Evolutionary conservation across 192 early-diverging fungal species (phyloP).

Genomic region (Backusella tarrabulga): DNA sequence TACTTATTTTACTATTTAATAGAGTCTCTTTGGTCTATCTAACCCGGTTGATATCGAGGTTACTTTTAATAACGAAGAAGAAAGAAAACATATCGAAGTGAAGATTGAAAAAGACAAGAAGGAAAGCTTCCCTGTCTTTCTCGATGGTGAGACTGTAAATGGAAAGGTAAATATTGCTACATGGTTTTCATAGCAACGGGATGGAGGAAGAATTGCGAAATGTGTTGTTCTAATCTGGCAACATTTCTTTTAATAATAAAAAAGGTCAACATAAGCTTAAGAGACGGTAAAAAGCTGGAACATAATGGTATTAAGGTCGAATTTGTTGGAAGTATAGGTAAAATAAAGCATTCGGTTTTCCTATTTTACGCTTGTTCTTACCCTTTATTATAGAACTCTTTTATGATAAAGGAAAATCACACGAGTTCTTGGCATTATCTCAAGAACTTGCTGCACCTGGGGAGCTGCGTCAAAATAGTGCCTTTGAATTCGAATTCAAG

Average conservation of each 20-base stretch:
- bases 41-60: conserved; percentile 86
- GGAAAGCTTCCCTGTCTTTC: conserved; percentile 88
- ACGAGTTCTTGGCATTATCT: conserved; percentile 88
- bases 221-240: neutral
- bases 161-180: conserved; percentile 71
- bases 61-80: conserved; percentile 76
- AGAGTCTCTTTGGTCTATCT: conserved; percentile 77
- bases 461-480: conserved; percentile 74
- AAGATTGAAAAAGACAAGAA: conserved; percentile 89
- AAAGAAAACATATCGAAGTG: conserved; percentile 88
- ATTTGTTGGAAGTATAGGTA: conserved; percentile 93
- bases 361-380: neutral
- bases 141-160: conserved; percentile 90
- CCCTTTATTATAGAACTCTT: conserved; percentile 69
- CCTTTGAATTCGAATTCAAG: conserved; percentile 95
- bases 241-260: conserved; percentile 36
- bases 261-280: conserved; percentile 74
- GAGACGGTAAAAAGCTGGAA: conserved; percentile 90
- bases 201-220: conserved; percentile 28
- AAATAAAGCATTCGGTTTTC: neutral
- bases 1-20: neutral
- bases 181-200: conserved; percentile 1
- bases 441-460: conserved; percentile 95
- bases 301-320: conserved; percentile 98
- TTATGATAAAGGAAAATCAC: conserved; percentile 91